Evolutionary conservation across 2,329 filamentous ascomycete species (phyloP), one percentile per base, ranked within the genome.

Genomic region (Beauveria sp.): DNA sequence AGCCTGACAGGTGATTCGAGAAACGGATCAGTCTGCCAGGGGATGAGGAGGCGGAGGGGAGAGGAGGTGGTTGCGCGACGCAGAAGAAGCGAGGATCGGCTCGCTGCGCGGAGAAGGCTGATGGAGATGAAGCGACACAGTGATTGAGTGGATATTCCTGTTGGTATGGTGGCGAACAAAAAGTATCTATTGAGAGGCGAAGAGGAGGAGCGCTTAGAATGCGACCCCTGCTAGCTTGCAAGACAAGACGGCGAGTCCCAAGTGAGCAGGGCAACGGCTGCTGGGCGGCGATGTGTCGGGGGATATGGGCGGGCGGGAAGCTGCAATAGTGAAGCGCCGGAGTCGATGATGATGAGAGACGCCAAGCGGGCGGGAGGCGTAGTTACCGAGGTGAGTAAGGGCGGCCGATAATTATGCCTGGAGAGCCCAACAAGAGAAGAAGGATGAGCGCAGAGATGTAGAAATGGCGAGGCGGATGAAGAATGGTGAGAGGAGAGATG

Each of bases 131-230:
- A 38, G 50, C 57, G 24, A 42, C 26, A 26, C n/a, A 42, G 55
- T 24, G 43, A 34, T 40, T 45, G 45, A 30, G 30, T n/a, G 28
- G 28, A n/a, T 28, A 30, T 26, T 51, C 24, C 9, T n/a, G 28
- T 24, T 20, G 28, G 22, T 38, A 34, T 22, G 22, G 46, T 58
- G 46, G 18, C 28, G 28, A 28, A 14, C 22, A 8, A 20, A 43
- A 43, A 20, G 30, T 22, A 26, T 24, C 16, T 54, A 40, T 20
- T 16, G 30, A 22, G 34, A 51, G 45, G 46, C 3, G 49, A 24
- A 38, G 40, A 58, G 38, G 7, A 59, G 57, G 53, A 60, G 57
- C 57, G 57, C 57, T 60, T 60, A 53, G 49, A 46, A 53, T 43
- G 57, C 8, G 38, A 52, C 49, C 57, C 49, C 40, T 60, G 49